Evolutionary conservation across 768 basidiomycete genomes (phyloP), one percentile per base, ranked within the genome.

Genomic region (Candolleomyces aberdarensis): DNA sequence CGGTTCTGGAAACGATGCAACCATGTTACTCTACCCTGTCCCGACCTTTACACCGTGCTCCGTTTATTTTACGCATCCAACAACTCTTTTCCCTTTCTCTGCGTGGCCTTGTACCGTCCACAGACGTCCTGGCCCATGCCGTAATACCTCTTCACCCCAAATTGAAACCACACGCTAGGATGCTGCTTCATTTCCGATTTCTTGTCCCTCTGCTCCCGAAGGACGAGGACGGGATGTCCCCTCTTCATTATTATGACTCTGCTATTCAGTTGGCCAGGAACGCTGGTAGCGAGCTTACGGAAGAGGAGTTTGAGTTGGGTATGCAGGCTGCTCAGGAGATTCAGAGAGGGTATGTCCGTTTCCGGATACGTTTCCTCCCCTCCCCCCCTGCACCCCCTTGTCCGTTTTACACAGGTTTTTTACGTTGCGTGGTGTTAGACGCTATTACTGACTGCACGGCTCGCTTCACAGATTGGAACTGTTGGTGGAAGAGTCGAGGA

Each of bases 101-200:
- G 47, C 32, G 19, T 36, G 41, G 19, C 40, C 57, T 22, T 51
- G 54, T 32, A 36, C 56, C 26, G 8, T 46, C 13, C 6, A 22
- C 66, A 92, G 91, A 94, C 71, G 75, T 75, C 10, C 79, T 89
- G 50, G 88, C 90, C 31, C 90, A 86, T 64, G 70, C 82, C 52
- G 81, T 92, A 44, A 89, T 93, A 62, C 91, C 91, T 31, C 82
- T 83, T 41, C 84, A 89, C 57, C 92, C 91, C 13, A 66, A 75
- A 17, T 71, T 89, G 66, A 87, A 87, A 64, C 89, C 91, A 2
- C 86, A 90, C 70, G 80, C 80, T 4, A 86, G 90, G 64, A 87
- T 92, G 87, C 77, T 88, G 52, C 85, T 90, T 70, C 90, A 92
- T 70, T 89, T 92, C 68, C 86, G 91, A 47, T 91, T 88, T 73